Evolutionary conservation across 306 rosid species (phyloP), one percentile per base, ranked within the genome.

Genomic region (Vicia faba): DNA sequence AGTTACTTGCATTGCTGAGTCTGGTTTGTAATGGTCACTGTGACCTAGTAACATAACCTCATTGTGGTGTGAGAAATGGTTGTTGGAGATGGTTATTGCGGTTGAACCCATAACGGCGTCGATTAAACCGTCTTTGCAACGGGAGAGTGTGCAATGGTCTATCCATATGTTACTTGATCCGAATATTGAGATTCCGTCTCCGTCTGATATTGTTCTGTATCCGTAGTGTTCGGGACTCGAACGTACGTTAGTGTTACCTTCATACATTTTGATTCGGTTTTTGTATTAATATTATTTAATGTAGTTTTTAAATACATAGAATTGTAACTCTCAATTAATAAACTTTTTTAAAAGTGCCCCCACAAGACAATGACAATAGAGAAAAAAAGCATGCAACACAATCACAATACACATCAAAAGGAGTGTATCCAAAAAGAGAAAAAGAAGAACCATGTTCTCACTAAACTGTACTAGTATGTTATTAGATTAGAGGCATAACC

Each of bases 21-120:
- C 98, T 0, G 88, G 91, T 1, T 31, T 23, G 78, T 92, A 92
- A 12, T 54, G 72, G 16, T 92, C 98, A 57, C 95, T 88, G 72
- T 92, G 98, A 7, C 98, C 98, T 33, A 92, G 12, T 1, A 92
- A 40, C 98, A 92, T 92, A 4, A 92, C 96, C 55, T 92, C 95
- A 58, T 92, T 82, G 74, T 92, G 98, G 59, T 92, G 88, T 0
- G 96, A 85, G 64, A 92, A 92, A 70, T 68, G 76, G 69, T 83
- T 92, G 89, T 92, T 92, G 0, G 98, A 92, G 13, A 92, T 76
- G 0, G 98, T 92, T 61, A 92, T 81, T 0, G 80, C 98, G 0
- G 96, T 92, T n/a, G 96, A 89, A 2, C 98, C 96, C 98, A 92
- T 87, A 15, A 87, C 86, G 0, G 87, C 96, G 31, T 92, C 98